These are phyloP conservation scores for Fusarium austroafricanum DNA, from an alignment of 2,329 filamentous ascomycete species.

Conservation along the genomic window DNA sequence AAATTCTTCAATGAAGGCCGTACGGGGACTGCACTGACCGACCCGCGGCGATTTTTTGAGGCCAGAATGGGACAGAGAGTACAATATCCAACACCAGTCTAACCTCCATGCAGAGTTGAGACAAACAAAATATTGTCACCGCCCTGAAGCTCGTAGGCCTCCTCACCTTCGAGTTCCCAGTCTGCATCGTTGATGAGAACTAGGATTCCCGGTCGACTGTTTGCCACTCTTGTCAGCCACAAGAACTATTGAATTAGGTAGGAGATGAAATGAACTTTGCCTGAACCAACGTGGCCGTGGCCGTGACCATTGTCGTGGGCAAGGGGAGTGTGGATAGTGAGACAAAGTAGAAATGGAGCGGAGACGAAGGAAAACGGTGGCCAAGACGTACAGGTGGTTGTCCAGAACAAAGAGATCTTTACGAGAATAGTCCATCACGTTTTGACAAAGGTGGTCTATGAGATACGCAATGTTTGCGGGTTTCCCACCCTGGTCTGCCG, in stretches of 20 bases:
- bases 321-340: conserved; percentile 40
- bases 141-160: conserved; percentile 83
- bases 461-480: conserved; percentile 79
- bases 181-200: conserved; percentile 98
- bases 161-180: conserved; percentile 97
- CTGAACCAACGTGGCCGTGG: conserved; percentile 13
- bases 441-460: conserved; percentile 80
- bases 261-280: conserved; percentile 1
- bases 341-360: background rate
- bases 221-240: conserved; percentile 46
- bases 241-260: conserved; percentile 17
- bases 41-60: conserved; percentile 12
- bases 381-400: conserved; percentile 79
- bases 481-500: conserved; percentile 67
- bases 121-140: conserved; percentile 95
- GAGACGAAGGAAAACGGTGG: conserved; percentile 2
- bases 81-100: conserved; percentile 41
- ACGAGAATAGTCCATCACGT: conserved; percentile 85
- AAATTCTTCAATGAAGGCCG: conserved; percentile 33
- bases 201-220: conserved; percentile 91
- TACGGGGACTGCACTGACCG: conserved; percentile 21
- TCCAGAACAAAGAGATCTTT: conserved; percentile 92
- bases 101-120: conserved; percentile 95
- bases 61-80: conserved; percentile 13
- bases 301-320: conserved; percentile 8